Percentiles rank a stretch among this genome's conserved stretches.
phyloP scores from a whole-genome alignment of 345 rosid genomes.

The Pugionium cornutum region DNA sequence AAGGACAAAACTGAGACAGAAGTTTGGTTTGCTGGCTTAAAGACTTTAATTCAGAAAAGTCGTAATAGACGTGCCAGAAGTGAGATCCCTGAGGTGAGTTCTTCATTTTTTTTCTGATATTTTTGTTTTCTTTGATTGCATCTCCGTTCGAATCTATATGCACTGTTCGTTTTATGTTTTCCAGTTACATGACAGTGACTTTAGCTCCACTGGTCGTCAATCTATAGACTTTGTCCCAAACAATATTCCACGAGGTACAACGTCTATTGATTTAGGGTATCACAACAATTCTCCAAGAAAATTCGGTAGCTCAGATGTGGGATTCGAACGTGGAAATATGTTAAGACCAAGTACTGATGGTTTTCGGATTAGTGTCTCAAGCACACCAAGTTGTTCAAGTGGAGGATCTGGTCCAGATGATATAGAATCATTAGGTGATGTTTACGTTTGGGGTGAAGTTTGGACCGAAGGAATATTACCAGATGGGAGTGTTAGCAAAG shows the following conservation, averaged over 20 bases:
- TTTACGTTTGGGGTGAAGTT: conserved; percentile 92
- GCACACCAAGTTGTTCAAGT: conserved; percentile 95
- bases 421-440: conserved; percentile 94
- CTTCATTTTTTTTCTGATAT: too few relatives aligned
- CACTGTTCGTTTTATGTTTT: neutral
- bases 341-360: conserved; percentile 86
- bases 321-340: conserved; percentile 82
- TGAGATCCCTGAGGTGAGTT: conserved; percentile 62
- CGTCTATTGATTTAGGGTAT: conserved; percentile 56
- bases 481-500: conserved; percentile 55
- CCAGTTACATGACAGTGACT: conserved; percentile 62
- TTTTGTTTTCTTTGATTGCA: neutral
- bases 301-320: conserved; percentile 73
- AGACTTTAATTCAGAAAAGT: conserved; percentile 55
- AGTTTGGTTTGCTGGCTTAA: conserved; percentile 87
- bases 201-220: conserved; percentile 47
- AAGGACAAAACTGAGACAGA: conserved; percentile 91
- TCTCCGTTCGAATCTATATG: neutral
- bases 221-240: conserved; percentile 51
- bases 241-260: conserved; percentile 55
- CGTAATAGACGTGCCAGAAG: conserved; percentile 60
- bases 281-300: conserved; percentile 43
- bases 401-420: conserved; percentile 98
- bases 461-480: conserved; percentile 69
- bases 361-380: conserved; percentile 90